Conservation (phyloP, 768 basidiomycete species). For the Tulasnella sp. region DNA sequence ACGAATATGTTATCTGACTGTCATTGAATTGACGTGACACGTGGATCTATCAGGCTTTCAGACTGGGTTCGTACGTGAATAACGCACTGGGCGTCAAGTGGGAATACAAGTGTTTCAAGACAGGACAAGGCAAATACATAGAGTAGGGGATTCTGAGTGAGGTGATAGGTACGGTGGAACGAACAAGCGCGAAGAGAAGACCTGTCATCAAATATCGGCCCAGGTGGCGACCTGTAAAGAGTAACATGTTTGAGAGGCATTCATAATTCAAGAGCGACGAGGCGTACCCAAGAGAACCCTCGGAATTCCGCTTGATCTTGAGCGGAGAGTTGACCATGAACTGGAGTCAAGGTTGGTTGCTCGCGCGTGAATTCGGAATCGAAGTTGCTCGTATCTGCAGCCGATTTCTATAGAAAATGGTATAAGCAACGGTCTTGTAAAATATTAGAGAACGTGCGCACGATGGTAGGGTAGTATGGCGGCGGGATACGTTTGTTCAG, state of each 20-base stretch:
- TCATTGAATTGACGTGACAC: no score
- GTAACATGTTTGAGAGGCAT: background rate
- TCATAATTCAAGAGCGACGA: background rate
- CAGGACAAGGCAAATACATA: no score
- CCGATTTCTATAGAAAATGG: constrained; percentile 21
- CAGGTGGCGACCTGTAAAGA: constrained; percentile 5
- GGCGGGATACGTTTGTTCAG: constrained; percentile 92
- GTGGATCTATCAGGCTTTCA: no score
- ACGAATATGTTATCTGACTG: no score
- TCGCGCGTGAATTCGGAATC: constrained; percentile 96
- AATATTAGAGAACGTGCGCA: constrained; percentile 31
- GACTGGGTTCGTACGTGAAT: no score
- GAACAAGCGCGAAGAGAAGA: no score
- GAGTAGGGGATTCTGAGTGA: no score
- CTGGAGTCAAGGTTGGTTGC: constrained; percentile 93
- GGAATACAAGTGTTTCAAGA: no score
- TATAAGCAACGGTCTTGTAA: constrained; percentile 11
- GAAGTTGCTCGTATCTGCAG: constrained; percentile 49
- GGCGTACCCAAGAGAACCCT: constrained; percentile 82
- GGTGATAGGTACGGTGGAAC: no score
- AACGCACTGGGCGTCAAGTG: no score
- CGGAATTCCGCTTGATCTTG: constrained; percentile 93
- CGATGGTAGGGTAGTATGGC: constrained; percentile 94
- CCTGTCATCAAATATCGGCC: constrained; percentile 27
- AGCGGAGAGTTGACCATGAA: constrained; percentile 81